phyloP scores from a whole-genome alignment of 306 rosid genomes.

The Neltuma alba region DNA sequence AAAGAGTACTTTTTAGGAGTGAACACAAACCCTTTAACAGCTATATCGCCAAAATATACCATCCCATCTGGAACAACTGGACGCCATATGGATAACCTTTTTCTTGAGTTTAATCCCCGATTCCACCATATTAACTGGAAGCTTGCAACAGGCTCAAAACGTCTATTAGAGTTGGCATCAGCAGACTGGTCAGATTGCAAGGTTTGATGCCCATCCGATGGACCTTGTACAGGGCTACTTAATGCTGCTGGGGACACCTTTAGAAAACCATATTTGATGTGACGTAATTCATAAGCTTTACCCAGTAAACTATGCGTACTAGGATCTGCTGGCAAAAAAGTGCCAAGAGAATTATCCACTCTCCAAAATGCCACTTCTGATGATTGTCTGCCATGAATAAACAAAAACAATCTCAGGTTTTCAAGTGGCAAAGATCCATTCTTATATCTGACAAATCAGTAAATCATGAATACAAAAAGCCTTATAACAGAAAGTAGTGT shows the following conservation, averaged over 20 bases:
- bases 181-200: slow-evolving; percentile 49
- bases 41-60: slow-evolving; percentile 90
- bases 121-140: slow-evolving; percentile 94
- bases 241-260: slow-evolving; percentile 50
- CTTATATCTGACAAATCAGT: slow-evolving; percentile 21
- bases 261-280: slow-evolving; percentile 65
- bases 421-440: slow-evolving; percentile 17
- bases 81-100: slow-evolving; percentile 88
- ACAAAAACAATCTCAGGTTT: slow-evolving; percentile 17
- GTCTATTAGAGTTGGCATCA: slow-evolving; percentile 59
- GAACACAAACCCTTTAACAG: slow-evolving; percentile 70
- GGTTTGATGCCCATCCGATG: slow-evolving; percentile 42
- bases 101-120: slow-evolving; percentile 73
- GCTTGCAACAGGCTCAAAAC: slow-evolving; percentile 78
- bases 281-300: slow-evolving; percentile 78
- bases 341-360: slow-evolving; percentile 85
- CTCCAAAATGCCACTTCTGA: slow-evolving; percentile 82
- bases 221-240: slow-evolving; percentile 40
- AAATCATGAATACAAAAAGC: background rate
- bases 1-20: slow-evolving; percentile 16
- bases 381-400: slow-evolving; percentile 55
- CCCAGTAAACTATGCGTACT: slow-evolving; percentile 51
- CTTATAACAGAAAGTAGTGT: background rate
- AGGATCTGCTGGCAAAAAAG: slow-evolving; percentile 89
- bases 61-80: slow-evolving; percentile 82